A percentile compares a stretch with the other conserved stretches of the same genome.
Conservation (phyloP, 345 rosid species). For the Gossypium longicalyx region DNA sequence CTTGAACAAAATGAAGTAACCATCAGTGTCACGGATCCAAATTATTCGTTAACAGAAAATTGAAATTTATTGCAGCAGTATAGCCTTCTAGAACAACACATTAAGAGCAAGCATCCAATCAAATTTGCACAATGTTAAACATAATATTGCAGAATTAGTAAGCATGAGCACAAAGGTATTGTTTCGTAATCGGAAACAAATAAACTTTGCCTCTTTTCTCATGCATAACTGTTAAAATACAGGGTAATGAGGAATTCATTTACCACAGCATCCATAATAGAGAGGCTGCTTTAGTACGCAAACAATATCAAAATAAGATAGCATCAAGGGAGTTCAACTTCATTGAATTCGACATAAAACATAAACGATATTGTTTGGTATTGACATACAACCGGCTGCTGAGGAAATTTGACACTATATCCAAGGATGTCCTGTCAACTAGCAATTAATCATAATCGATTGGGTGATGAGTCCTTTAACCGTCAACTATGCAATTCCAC, state of each 20-base stretch:
- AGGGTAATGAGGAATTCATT: neutral
- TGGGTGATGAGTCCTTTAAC: neutral
- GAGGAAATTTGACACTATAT: neutral
- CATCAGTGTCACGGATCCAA: neutral
- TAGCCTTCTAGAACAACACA: neutral
- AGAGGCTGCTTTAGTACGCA: neutral
- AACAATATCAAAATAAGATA: neutral
- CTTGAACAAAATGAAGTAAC: slow-evolving; percentile 18
- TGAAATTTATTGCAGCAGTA: neutral
- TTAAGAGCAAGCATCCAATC: neutral
- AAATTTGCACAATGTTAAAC: neutral
- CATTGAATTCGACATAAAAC: neutral
- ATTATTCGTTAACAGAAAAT: neutral
- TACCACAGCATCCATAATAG: neutral
- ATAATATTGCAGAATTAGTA: neutral
- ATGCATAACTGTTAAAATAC: neutral
- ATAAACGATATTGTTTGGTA: too few species aligned
- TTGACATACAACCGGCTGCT: neutral
- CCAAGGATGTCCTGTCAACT: neutral
- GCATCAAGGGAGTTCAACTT: neutral
- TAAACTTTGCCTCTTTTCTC: neutral
- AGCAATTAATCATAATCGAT: neutral
- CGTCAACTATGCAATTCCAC: neutral
- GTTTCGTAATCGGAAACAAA: neutral
- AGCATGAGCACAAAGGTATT: neutral